Evolutionary conservation across 2,329 filamentous ascomycete species (phyloP).

Genomic region (Trichoderma breve): DNA sequence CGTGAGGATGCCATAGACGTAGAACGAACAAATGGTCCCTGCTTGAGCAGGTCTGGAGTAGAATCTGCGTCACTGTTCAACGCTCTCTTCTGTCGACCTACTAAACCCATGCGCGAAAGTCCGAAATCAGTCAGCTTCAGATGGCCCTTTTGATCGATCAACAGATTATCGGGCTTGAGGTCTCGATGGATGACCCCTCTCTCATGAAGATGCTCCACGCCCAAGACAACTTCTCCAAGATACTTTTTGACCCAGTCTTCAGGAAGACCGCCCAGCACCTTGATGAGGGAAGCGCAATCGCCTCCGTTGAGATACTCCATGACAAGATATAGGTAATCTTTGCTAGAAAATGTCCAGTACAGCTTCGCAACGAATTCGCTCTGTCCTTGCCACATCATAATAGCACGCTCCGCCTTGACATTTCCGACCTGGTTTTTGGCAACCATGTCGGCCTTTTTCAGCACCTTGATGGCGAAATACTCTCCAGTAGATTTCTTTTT

Average conservation of each 20-base stretch:
- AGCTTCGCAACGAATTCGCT: slow-evolving; percentile 98
- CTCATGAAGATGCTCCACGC: slow-evolving; percentile 91
- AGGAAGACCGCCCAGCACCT: slow-evolving; percentile 83
- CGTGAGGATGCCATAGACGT: slow-evolving; percentile 85
- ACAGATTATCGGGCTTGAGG: slow-evolving; percentile 91
- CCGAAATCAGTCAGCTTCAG: slow-evolving; percentile 97
- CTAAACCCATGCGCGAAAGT: slow-evolving; percentile 91
- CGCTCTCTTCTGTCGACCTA: slow-evolving; percentile 93
- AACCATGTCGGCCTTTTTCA: slow-evolving; percentile 99
- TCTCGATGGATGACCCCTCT: slow-evolving; percentile 96
- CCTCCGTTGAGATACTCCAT: slow-evolving; percentile 99
- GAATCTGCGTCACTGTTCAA: slow-evolving; percentile 76
- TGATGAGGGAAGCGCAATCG: slow-evolving; percentile 94
- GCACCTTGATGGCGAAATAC: slow-evolving; percentile 96
- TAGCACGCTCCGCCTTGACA: slow-evolving; percentile 95
- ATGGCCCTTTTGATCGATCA: slow-evolving; percentile 96
- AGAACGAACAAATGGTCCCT: slow-evolving; percentile 84
- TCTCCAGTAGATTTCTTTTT: slow-evolving; percentile 99
- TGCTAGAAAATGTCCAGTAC: slow-evolving; percentile 99
- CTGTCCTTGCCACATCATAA: slow-evolving; percentile 99
- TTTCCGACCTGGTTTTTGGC: slow-evolving; percentile 99
- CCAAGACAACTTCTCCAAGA: slow-evolving; percentile 91
- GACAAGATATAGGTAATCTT: slow-evolving; percentile 96
- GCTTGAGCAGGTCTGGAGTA: slow-evolving; percentile 88
- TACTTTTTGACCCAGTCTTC: slow-evolving; percentile 99